Conservation (phyloP, 768 basidiomycete species). For the Xerocomellus intermedius region DNA sequence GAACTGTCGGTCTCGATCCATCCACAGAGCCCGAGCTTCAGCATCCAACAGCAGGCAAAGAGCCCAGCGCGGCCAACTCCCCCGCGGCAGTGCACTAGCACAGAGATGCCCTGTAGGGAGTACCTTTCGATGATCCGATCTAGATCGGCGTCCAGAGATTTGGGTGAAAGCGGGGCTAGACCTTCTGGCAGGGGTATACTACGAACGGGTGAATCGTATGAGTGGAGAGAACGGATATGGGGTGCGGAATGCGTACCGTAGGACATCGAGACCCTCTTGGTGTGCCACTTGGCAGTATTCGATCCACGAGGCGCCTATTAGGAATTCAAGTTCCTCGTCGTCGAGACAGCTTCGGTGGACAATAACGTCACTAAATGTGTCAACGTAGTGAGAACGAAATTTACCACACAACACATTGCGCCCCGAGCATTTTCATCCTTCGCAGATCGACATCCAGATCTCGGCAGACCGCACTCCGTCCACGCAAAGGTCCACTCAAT, state of each 20-base stretch:
- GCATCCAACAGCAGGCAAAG: slow-evolving; percentile 88
- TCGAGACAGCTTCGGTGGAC: slow-evolving; percentile 66
- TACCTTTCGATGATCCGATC: slow-evolving; percentile 65
- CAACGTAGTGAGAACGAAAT: not conserved
- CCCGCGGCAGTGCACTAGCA: slow-evolving; percentile 90
- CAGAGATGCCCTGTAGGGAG: slow-evolving; percentile 65
- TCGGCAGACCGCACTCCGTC: slow-evolving; percentile 78
- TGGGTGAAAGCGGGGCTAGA: slow-evolving; percentile 63
- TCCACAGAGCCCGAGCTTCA: slow-evolving; percentile 87
- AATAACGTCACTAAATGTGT: not conserved
- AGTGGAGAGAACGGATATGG: not conserved
- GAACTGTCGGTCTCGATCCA: slow-evolving; percentile 43
- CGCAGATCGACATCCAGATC: slow-evolving; percentile 75
- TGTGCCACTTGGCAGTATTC: slow-evolving; percentile 68
- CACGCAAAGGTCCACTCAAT: slow-evolving; percentile 70
- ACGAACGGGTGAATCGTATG: slow-evolving; percentile 4
- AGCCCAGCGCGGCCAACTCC: slow-evolving; percentile 93
- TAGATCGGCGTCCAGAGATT: slow-evolving; percentile 64
- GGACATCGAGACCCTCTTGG: slow-evolving; percentile 69
- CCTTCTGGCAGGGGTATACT: slow-evolving; percentile 92
- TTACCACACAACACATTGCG: slow-evolving; percentile 82
- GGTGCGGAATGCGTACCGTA: slow-evolving; percentile 50
- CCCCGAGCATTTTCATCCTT: slow-evolving; percentile 71
- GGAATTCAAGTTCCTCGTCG: slow-evolving; percentile 75
- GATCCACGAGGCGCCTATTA: slow-evolving; percentile 78